Percentiles rank a stretch among this genome's conserved stretches.
Evolutionary conservation across 1,139 yeast species (phyloP).

Genomic region (Cylindricascospora bacillispora): DNA sequence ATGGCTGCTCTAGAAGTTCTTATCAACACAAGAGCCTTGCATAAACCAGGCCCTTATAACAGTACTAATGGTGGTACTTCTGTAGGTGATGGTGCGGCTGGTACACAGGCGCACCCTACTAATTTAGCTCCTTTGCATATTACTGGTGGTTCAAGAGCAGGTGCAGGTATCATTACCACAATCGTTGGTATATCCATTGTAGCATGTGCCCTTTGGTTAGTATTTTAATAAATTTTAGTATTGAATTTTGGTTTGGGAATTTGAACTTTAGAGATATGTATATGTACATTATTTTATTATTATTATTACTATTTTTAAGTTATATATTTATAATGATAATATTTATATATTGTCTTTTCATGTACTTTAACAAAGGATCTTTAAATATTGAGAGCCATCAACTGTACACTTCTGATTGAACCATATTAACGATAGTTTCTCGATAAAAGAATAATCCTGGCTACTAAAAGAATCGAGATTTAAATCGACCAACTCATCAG

Average conservation of each 20-base stretch:
- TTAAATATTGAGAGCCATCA: too few species aligned
- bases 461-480: slow-evolving; percentile 22
- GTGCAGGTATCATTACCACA: slow-evolving; percentile 80
- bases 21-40: slow-evolving; percentile 45
- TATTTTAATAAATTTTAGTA: slow-evolving; percentile 33
- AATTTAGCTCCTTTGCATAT: slow-evolving; percentile 37
- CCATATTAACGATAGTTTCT: slow-evolving; percentile 13
- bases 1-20: slow-evolving; percentile 76
- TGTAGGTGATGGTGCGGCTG: slow-evolving; percentile 47
- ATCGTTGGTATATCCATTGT: slow-evolving; percentile 53
- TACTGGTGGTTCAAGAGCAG: slow-evolving; percentile 60
- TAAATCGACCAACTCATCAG: slow-evolving; percentile 11
- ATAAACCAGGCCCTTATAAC: slow-evolving; percentile 47
- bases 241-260: background rate
- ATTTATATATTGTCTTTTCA: too few species aligned
- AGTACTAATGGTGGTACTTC: slow-evolving; percentile 50
- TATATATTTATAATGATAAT: too few species aligned
- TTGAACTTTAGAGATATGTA: background rate
- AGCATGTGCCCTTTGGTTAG: slow-evolving; percentile 63
- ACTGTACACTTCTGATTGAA: too few species aligned
- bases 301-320: background rate
- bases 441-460: slow-evolving; percentile 17
- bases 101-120: slow-evolving; percentile 30
- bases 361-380: too few species aligned
- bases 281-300: slow-evolving; percentile 1